Evolutionary conservation across 257 asterid species (phyloP).

Genomic region (Solanum chiquidenum): DNA sequence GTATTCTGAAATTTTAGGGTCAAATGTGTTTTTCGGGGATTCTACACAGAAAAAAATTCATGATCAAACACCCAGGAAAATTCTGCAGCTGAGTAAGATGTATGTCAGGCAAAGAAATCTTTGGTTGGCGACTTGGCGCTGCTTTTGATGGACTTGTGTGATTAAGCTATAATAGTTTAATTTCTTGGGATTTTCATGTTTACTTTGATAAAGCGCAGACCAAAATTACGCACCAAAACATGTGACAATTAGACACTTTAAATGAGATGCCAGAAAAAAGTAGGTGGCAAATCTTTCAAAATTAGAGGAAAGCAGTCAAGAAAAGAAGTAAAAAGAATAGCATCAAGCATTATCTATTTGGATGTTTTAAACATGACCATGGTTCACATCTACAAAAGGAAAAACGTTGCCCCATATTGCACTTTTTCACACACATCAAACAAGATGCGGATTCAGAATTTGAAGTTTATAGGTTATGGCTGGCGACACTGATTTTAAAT

Average conservation of each 20-base stretch:
- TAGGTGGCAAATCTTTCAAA: background rate
- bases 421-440: background rate
- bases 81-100: background rate
- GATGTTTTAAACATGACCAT: background rate
- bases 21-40: background rate
- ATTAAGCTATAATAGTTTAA: slow-evolving; percentile 6
- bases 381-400: background rate
- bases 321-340: background rate
- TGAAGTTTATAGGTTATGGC: background rate
- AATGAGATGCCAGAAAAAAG: slow-evolving; percentile 17
- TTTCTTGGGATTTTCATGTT: slow-evolving; percentile 27
- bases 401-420: background rate
- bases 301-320: background rate
- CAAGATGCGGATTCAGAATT: background rate
- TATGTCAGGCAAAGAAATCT: background rate
- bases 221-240: slow-evolving; percentile 18
- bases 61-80: no score
- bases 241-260: slow-evolving; percentile 9
- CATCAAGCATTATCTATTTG: background rate
- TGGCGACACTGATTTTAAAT: background rate
- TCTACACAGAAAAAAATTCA: background rate
- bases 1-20: no score
- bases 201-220: slow-evolving; percentile 18
- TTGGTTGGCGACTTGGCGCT: background rate
- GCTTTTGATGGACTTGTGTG: slow-evolving; percentile 19